These are phyloP conservation scores for Phytopythium delawarense DNA, from an alignment of 352 stramenopile genomes.

Conservation along the genomic window DNA sequence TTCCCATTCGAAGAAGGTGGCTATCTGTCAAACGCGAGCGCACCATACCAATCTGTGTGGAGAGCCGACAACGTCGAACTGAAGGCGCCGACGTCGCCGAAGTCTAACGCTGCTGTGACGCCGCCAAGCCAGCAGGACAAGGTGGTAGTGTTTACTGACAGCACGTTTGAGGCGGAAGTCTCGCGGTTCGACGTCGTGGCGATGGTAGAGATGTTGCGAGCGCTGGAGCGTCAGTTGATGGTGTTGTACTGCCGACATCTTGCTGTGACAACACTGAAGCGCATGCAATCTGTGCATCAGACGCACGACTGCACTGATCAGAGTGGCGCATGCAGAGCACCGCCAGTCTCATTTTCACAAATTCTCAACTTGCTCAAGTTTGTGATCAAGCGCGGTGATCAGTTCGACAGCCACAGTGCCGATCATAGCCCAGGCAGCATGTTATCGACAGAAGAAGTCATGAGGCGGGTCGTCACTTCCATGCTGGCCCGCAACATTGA, in stretches of 20 bases:
- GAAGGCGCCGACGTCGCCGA: constrained; percentile 11
- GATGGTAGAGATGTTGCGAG: constrained; percentile 15
- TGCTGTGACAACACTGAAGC: constrained; percentile 14
- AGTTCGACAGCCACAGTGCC: neutral
- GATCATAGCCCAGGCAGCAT: too few relatives aligned
- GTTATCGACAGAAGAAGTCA: neutral
- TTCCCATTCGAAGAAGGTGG: constrained; percentile 83
- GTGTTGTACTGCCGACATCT: constrained; percentile 33
- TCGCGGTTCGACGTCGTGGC: constrained; percentile 14
- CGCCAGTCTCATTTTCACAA: neutral
- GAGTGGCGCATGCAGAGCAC: neutral
- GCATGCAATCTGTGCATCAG: neutral
- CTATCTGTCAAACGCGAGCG: constrained; percentile 47
- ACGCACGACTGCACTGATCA: neutral
- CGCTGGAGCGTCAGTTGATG: constrained; percentile 21
- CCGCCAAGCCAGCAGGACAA: neutral
- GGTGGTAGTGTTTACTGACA: neutral
- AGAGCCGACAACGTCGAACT: constrained; percentile 22
- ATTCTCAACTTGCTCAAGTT: constrained; percentile 49
- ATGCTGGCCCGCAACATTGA: neutral
- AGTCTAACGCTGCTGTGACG: neutral
- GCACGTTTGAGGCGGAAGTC: constrained; percentile 22
- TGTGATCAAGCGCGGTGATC: constrained; percentile 34
- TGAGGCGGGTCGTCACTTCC: neutral
- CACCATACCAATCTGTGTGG: constrained; percentile 31